Evolutionary conservation across 805 yeast species (phyloP), one percentile per base, ranked within the genome.

Genomic region (Saccharomycopsis fermentans): DNA sequence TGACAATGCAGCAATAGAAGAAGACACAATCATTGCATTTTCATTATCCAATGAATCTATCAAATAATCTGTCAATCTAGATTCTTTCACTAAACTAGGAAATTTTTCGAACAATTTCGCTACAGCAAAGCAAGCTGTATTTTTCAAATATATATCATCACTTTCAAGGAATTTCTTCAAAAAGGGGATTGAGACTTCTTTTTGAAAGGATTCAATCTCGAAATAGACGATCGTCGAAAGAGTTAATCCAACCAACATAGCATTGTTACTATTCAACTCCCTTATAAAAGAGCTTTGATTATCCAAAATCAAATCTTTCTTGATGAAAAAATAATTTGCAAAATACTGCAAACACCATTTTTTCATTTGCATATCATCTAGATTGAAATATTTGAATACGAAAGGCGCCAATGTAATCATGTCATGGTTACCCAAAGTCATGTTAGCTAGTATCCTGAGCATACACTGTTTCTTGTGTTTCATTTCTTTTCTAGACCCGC

Each of bases 361-460:
- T 66, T 87, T 81, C 56, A 85, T 74, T 63, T 87, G 95, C 34
- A 82, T 59, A 70, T 89, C 96, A 63, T 78, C 78, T 69, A 77
- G 74, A 52, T 75, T 74, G 66, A 86, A 73, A n/a, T 84, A 70
- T 37, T 69, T 67, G 6, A 81, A 60, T 6, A 89, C 78, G 55
- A 88, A 95, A 1, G 84, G 83, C 66, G 84, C 80, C 57, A 92
- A 68, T 19, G 72, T 69, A 11, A 82, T 75, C 81, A 90, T 81
- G 67, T 92, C 97, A 58, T 78, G 78, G 69, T 88, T 89, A 55
- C 90, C 90, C 71, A 90, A 77, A 5, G 95, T 85, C 70, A 90
- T 78, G 70, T 90, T 91, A 50, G 96, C 92, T 6, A 91, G 76
- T 29, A 90, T 79, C 66, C 86, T 87, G 69, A 84, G 84, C 66